phyloP scores from a whole-genome alignment of 305 asterid species.

The Petunia hybrid region DNA sequence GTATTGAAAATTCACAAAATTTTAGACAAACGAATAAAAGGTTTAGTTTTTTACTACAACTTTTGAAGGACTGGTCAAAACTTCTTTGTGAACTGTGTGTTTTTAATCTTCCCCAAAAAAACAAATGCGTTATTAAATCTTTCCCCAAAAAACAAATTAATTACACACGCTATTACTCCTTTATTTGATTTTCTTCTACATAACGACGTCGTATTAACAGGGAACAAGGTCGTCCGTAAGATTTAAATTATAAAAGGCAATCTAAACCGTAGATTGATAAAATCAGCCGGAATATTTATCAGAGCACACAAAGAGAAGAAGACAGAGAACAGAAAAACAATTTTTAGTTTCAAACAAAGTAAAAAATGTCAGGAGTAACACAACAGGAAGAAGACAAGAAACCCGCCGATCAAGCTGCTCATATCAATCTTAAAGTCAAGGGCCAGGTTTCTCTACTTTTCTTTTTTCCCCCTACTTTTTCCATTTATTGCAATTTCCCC shows the following conservation, averaged over 20 bases:
- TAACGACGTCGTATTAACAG: neutral
- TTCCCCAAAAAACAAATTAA: too few species aligned
- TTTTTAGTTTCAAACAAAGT: neutral
- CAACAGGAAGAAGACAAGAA: slow-evolving; percentile 43
- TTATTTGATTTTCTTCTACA: neutral
- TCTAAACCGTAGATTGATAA: neutral
- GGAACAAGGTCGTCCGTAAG: neutral
- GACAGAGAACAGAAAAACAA: neutral
- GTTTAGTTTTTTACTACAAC: too few species aligned
- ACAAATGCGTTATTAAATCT: too few species aligned
- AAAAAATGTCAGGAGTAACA: slow-evolving; percentile 38
- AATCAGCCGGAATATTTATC: neutral
- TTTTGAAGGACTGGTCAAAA: too few species aligned
- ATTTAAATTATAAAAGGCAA: neutral
- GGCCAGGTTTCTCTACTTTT: slow-evolving; percentile 34
- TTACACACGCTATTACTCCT: too few species aligned
- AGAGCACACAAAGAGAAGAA: neutral
- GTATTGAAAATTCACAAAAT: too few species aligned
- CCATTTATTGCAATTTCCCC: neutral
- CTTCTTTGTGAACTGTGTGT: too few species aligned
- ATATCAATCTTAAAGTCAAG: slow-evolving; percentile 45
- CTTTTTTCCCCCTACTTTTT: neutral
- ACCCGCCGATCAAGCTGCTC: slow-evolving; percentile 36
- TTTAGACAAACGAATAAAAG: too few species aligned
- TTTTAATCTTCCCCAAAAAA: too few species aligned